Conservation (phyloP, 192 early-diverging fungal species). For the Entomortierella beljakovae region DNA sequence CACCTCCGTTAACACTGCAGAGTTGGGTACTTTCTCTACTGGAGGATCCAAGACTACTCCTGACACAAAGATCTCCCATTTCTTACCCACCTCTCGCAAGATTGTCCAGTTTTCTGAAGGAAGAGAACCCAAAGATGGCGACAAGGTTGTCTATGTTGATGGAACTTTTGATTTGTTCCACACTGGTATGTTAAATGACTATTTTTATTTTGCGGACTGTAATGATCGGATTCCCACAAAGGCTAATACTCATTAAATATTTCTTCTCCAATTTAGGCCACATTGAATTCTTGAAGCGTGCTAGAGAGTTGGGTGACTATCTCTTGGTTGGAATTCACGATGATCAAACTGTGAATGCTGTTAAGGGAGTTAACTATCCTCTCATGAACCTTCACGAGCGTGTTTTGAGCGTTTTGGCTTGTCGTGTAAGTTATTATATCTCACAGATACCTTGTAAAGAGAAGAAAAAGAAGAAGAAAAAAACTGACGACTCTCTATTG, state of each 20-base stretch:
- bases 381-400: constrained; percentile 97
- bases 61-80: constrained; percentile 82
- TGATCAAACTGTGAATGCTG: constrained; percentile 88
- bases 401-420: constrained; percentile 91
- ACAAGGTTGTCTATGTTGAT: constrained; percentile 94
- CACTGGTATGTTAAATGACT: constrained; percentile 56
- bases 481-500: no score
- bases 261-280: constrained; percentile 77
- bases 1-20: constrained; percentile 66
- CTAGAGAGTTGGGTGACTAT: constrained; percentile 87
- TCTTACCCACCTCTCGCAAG: constrained; percentile 86
- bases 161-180: constrained; percentile 98
- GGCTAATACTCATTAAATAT: not conserved
- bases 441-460: not conserved
- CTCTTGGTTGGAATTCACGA: constrained; percentile 95
- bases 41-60: constrained; percentile 56
- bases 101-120: constrained; percentile 94
- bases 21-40: constrained; percentile 69
- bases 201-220: not conserved
- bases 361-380: constrained; percentile 91
- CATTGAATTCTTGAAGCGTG: constrained; percentile 91
- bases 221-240: not conserved
- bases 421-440: constrained; percentile 71
- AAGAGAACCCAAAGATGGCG: constrained; percentile 76
- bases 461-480: no score